Evolutionary conservation across 75 land plant species (phyloP).

Genomic region (Sequoia sempervirens): DNA sequence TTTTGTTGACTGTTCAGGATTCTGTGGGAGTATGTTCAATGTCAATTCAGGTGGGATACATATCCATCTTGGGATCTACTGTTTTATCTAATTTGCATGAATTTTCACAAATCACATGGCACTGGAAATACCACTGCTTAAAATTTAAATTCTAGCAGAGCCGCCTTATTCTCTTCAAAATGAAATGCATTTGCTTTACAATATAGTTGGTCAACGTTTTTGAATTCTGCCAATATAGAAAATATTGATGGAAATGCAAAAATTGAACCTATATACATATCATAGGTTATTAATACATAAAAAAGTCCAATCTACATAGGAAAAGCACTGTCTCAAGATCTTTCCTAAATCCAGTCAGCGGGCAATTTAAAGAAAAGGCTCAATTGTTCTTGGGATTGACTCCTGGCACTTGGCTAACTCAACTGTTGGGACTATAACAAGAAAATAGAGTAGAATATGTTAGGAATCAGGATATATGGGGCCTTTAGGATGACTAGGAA

Average conservation of each 20-base stretch:
- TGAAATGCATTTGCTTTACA: neutral
- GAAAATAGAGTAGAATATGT: no score
- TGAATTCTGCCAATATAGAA: neutral
- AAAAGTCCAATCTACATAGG: no score
- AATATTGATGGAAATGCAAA: neutral
- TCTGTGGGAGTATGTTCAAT: constrained; percentile 78
- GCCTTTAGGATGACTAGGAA: no score
- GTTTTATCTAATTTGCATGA: neutral
- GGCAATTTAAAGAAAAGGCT: no score
- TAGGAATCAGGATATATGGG: no score
- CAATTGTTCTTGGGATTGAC: no score
- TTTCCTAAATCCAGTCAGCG: no score
- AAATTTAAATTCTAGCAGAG: neutral
- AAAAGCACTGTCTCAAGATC: no score
- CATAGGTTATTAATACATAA: neutral
- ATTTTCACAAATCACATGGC: neutral
- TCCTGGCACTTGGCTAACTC: no score
- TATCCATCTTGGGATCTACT: neutral
- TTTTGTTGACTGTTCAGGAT: constrained; percentile 42
- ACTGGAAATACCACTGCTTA: neutral
- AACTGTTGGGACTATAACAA: no score
- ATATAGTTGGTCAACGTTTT: neutral
- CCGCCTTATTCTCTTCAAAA: neutral
- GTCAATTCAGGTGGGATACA: constrained; percentile 69
- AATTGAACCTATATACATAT: neutral